Percentiles rank a stretch among this genome's conserved stretches.
phyloP scores from a whole-genome alignment of 2,329 filamentous ascomycete genomes.

The Blumeriella jaapii region DNA sequence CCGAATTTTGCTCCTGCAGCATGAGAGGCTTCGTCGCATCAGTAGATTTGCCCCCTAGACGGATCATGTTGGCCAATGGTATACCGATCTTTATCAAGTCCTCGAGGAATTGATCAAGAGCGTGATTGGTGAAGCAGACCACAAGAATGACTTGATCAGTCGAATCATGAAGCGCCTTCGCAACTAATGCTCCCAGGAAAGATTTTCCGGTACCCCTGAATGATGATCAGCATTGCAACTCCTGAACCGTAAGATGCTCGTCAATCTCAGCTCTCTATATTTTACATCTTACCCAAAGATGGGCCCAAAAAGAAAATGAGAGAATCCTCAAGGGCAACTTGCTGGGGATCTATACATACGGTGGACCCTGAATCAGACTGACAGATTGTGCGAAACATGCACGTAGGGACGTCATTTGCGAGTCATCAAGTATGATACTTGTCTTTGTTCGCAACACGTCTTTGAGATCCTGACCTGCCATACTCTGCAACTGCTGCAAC shows the following conservation, averaged over 20 bases:
- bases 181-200: constrained; percentile 54
- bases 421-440: constrained; percentile 33
- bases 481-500: constrained; percentile 19
- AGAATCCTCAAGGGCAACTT: too few relatives aligned
- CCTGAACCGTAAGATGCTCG: too few relatives aligned
- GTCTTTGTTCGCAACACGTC: constrained; percentile 24
- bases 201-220: constrained; percentile 69
- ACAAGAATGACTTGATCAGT: constrained; percentile 46
- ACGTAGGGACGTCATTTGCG: constrained; percentile 46
- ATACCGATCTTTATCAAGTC: constrained; percentile 53
- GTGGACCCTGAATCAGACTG: constrained; percentile 60
- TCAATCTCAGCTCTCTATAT: too few relatives aligned
- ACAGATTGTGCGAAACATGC: constrained; percentile 41
- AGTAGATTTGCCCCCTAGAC: constrained; percentile 50
- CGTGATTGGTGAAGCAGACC: constrained; percentile 57
- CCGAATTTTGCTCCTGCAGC: constrained; percentile 32
- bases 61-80: constrained; percentile 36
- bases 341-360: too few relatives aligned
- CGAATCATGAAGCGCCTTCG: constrained; percentile 40
- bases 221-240: too few relatives aligned
- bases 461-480: constrained; percentile 25
- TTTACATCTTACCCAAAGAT: too few relatives aligned
- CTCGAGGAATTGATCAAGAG: constrained; percentile 52
- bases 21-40: constrained; percentile 35
- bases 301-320: too few relatives aligned